Conservation (phyloP, 495 filamentous ascomycete genomes). For the Aspergillus saccharolyticus region DNA sequence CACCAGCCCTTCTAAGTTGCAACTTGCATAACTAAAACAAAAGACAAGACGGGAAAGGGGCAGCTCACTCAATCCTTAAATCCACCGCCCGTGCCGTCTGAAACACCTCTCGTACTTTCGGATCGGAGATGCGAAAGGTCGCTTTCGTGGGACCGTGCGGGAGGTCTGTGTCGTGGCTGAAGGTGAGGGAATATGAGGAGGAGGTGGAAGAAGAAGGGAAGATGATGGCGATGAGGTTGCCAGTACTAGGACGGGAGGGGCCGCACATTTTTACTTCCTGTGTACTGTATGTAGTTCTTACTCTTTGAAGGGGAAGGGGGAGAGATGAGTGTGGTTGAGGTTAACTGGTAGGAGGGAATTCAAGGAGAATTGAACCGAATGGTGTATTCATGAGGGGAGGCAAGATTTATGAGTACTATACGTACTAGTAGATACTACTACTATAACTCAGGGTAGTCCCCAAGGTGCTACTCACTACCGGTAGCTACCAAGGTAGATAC, state of each 20-base stretch:
- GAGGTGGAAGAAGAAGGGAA: slow-evolving; percentile 22
- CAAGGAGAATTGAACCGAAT: neutral
- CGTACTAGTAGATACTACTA: too few species aligned
- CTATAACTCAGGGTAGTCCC: neutral
- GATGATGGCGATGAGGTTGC: slow-evolving; percentile 26
- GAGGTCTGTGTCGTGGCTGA: slow-evolving; percentile 23
- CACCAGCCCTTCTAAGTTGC: too few species aligned
- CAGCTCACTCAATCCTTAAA: slow-evolving; percentile 35
- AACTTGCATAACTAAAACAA: neutral
- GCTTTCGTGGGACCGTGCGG: slow-evolving; percentile 21
- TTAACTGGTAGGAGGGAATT: neutral
- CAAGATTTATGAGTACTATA: neutral
- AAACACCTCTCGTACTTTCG: slow-evolving; percentile 9
- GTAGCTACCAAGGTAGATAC: slow-evolving; percentile 1
- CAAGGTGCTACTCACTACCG: neutral
- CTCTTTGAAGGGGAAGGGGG: neutral
- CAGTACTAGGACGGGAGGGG: slow-evolving; percentile 11
- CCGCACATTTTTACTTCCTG: slow-evolving; percentile 13
- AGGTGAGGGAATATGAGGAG: slow-evolving; percentile 33
- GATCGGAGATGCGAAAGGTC: slow-evolving; percentile 27
- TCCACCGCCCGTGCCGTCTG: slow-evolving; percentile 15
- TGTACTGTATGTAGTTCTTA: too few species aligned
- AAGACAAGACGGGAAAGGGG: neutral
- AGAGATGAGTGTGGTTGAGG: neutral
- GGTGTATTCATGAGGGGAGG: neutral